These are phyloP conservation scores for Trichocomaceae sp. DNA, from an alignment of 2,329 filamentous ascomycete genomes.

Conservation along the genomic window DNA sequence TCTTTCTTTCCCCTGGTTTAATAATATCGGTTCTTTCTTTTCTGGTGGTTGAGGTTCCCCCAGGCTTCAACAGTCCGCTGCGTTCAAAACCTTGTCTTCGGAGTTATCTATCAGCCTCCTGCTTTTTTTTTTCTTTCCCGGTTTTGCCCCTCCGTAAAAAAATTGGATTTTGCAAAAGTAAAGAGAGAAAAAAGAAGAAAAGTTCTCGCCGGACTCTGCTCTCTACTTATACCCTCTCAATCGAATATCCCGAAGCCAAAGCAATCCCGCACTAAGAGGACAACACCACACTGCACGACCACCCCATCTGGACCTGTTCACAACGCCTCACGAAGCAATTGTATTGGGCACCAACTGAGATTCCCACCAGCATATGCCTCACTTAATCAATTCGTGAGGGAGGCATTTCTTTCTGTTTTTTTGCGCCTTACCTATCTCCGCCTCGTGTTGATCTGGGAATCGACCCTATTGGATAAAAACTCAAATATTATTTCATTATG, in stretches of 20 bases:
- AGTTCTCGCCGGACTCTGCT: not conserved
- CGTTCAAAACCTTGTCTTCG: not conserved
- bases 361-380: conserved; percentile 2
- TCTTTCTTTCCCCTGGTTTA: not conserved
- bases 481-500: conserved; percentile 25
- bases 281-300: conserved; percentile 6
- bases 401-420: not conserved
- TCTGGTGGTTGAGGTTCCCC: not conserved
- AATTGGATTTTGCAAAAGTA: not conserved
- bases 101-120: not conserved
- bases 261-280: conserved; percentile 7
- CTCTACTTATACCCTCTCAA: conserved; percentile 7
- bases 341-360: conserved; percentile 10
- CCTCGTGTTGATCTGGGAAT: not conserved
- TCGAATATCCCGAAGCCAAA: not conserved
- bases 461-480: not conserved
- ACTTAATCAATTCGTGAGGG: not conserved
- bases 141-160: not conserved
- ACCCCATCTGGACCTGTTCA: conserved; percentile 11
- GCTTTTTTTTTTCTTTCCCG: not conserved
- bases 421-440: conserved; percentile 5
- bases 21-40: not conserved
- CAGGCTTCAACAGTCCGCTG: not conserved
- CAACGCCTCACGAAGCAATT: conserved; percentile 6
- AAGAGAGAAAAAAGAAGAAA: not conserved